These are phyloP conservation scores for Ciborinia camelliae DNA, from an alignment of 2,329 filamentous ascomycete species.

Conservation along the genomic window DNA sequence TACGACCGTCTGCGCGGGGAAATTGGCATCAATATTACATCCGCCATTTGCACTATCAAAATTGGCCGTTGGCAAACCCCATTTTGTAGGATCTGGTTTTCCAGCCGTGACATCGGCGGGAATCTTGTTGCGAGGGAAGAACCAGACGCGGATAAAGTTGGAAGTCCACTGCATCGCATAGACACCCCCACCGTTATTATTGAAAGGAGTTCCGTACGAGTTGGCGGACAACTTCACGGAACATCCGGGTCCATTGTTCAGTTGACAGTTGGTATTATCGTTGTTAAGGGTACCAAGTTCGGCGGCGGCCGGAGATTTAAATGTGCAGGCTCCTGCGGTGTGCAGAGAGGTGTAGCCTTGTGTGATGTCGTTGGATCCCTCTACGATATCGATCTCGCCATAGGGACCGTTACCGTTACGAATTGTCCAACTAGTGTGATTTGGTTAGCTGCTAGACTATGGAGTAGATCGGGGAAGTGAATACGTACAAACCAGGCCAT, in stretches of 20 bases:
- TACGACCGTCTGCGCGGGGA: constrained; percentile 70
- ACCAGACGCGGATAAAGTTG: constrained; percentile 47
- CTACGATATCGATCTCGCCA: constrained; percentile 35
- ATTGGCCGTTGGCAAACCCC: constrained; percentile 64
- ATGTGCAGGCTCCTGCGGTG: constrained; percentile 25
- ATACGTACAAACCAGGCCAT: constrained; percentile 64
- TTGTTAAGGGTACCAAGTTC: constrained; percentile 36
- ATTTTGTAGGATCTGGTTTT: constrained; percentile 60
- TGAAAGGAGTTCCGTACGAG: constrained; percentile 35
- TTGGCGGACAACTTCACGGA: constrained; percentile 37
- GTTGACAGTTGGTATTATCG: constrained; percentile 39
- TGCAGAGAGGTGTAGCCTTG: constrained; percentile 26
- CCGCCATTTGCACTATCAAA: constrained; percentile 48
- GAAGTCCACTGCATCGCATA: constrained; percentile 58
- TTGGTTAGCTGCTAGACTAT: not conserved
- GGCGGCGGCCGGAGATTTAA: constrained; percentile 21
- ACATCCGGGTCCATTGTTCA: constrained; percentile 44
- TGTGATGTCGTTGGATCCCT: constrained; percentile 57
- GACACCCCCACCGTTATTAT: constrained; percentile 43
- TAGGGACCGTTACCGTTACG: constrained; percentile 24
- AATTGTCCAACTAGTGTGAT: constrained; percentile 28
- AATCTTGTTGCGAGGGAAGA: constrained; percentile 62
- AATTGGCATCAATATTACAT: constrained; percentile 69
- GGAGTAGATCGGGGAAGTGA: not conserved
- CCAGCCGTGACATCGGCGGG: constrained; percentile 64